Conservation (phyloP, 257 asterid genomes). For the Capsicum pubescens region DNA sequence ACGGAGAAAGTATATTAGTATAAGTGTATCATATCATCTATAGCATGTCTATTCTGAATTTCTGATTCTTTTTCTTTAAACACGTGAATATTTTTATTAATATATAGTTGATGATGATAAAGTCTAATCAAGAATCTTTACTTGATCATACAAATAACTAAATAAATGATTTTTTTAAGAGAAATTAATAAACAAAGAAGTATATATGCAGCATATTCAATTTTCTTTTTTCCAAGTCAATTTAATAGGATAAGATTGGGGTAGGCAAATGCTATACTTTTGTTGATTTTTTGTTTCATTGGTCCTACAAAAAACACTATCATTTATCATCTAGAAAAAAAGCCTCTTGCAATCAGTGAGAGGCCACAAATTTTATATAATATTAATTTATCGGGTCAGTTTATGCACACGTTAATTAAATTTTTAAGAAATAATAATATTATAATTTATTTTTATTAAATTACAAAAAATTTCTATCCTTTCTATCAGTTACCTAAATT, state of each 20-base stretch:
- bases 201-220: neutral
- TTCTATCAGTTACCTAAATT: no score
- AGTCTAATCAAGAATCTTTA: neutral
- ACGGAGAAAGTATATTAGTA: neutral
- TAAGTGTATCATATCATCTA: neutral
- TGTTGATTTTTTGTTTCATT: neutral
- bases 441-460: no score
- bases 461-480: no score
- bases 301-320: constrained; percentile 12
- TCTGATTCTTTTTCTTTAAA: neutral
- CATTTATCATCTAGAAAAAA: neutral
- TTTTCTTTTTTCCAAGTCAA: neutral
- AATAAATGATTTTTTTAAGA: neutral
- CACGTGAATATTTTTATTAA: neutral
- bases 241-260: constrained; percentile 22
- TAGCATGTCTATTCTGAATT: neutral
- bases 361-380: neutral
- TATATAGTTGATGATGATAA: neutral
- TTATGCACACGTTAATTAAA: no score
- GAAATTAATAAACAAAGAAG: neutral
- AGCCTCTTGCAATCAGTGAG: constrained; percentile 17
- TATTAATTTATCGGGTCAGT: neutral
- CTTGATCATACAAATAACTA: no score
- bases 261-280: neutral
- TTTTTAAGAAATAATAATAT: no score